Percentiles rank a stretch among this genome's conserved stretches.
These are phyloP conservation scores for Rutstroemia sp. DNA, from an alignment of 2,329 filamentous ascomycete genomes.

Conservation along the genomic window DNA sequence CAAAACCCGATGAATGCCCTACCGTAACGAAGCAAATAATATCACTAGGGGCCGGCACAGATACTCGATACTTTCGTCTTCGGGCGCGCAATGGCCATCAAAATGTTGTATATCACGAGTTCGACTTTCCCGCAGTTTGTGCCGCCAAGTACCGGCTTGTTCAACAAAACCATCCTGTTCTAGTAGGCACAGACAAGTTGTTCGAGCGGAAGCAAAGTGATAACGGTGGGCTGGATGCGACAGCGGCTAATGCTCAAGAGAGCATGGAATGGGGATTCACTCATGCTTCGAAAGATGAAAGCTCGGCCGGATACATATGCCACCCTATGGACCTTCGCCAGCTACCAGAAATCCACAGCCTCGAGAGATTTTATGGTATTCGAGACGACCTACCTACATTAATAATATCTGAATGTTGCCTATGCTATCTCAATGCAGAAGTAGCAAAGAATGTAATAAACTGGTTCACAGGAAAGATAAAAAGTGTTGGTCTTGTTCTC, in stretches of 20 bases:
- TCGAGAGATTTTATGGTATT: slow-evolving; percentile 36
- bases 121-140: slow-evolving; percentile 79
- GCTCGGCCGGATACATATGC: slow-evolving; percentile 37
- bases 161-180: not conserved
- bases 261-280: slow-evolving; percentile 25
- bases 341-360: slow-evolving; percentile 15
- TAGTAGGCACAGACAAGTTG: not conserved
- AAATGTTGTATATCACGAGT: slow-evolving; percentile 72
- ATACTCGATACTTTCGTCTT: slow-evolving; percentile 79
- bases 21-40: slow-evolving; percentile 63
- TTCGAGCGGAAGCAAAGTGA: not conserved
- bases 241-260: slow-evolving; percentile 4
- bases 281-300: slow-evolving; percentile 5
- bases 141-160: slow-evolving; percentile 38
- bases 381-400: slow-evolving; percentile 64
- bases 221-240: slow-evolving; percentile 29
- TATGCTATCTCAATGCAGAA: slow-evolving; percentile 72
- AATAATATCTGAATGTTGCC: slow-evolving; percentile 88
- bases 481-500: slow-evolving; percentile 53
- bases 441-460: slow-evolving; percentile 57
- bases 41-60: slow-evolving; percentile 87
- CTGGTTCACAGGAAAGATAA: slow-evolving; percentile 51
- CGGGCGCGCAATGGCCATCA: slow-evolving; percentile 25
- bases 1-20: slow-evolving; percentile 11
- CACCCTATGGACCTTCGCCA: slow-evolving; percentile 35